A percentile compares a stretch with the other conserved stretches of the same genome.
Evolutionary conservation across 2,329 filamentous ascomycete species (phyloP).

Genomic region (Microdochium trichocladiopsis): DNA sequence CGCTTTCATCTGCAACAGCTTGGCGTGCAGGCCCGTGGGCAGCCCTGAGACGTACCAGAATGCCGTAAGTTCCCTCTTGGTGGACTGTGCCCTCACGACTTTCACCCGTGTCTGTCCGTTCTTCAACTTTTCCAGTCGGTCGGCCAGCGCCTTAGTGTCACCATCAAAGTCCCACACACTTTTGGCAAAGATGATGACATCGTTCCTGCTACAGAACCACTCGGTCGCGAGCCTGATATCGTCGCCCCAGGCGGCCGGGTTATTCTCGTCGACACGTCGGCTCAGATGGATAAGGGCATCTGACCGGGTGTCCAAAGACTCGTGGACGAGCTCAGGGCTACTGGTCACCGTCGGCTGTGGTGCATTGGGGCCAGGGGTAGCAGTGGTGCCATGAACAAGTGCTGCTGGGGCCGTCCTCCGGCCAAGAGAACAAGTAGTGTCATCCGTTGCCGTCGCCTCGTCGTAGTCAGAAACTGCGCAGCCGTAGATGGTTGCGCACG

Average conservation of each 20-base stretch:
- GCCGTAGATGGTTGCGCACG: neutral
- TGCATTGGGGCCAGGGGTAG: too few species aligned
- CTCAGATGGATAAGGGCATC: neutral
- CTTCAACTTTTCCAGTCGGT: neutral
- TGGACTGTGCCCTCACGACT: neutral
- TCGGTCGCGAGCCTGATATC: neutral
- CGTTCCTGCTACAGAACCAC: neutral
- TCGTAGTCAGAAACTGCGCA: neutral
- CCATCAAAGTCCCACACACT: neutral
- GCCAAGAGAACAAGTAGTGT: neutral
- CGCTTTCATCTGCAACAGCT: neutral
- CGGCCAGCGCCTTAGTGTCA: neutral
- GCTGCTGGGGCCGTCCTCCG: neutral
- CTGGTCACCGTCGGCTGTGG: too few species aligned
- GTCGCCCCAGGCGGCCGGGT: neutral
- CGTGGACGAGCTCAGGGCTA: too few species aligned
- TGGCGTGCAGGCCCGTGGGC: neutral
- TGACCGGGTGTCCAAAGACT: too few species aligned
- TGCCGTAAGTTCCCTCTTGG: neutral
- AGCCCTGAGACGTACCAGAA: neutral
- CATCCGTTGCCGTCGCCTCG: neutral
- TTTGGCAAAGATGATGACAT: neutral
- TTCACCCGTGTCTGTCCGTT: neutral
- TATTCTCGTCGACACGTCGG: neutral
- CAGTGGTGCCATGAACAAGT: too few species aligned